Conservation (phyloP, 2,329 filamentous ascomycete species). For the Penicillium glabrum region DNA sequence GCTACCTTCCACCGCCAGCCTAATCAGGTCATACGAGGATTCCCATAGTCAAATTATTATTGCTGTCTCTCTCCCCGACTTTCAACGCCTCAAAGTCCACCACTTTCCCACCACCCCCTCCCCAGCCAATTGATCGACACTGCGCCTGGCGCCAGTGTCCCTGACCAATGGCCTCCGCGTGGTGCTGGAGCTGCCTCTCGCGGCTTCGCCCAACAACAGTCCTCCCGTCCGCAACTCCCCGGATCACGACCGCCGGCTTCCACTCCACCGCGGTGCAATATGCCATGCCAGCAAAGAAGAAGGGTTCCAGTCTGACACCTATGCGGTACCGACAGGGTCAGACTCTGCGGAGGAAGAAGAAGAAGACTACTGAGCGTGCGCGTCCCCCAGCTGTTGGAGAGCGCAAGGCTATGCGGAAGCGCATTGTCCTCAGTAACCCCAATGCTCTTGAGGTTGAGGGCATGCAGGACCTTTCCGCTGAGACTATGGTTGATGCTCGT, state of each 20-base stretch:
- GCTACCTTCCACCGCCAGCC: slow-evolving; percentile 22
- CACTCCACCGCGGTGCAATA: slow-evolving; percentile 45
- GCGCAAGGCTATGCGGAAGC: slow-evolving; percentile 82
- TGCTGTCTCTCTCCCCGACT: slow-evolving; percentile 10
- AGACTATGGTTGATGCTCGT: slow-evolving; percentile 55
- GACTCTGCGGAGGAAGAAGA: slow-evolving; percentile 48
- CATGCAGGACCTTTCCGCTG: slow-evolving; percentile 60
- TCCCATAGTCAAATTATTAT: slow-evolving; percentile 29
- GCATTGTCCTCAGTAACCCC: slow-evolving; percentile 88
- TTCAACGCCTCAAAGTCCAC: slow-evolving; percentile 6
- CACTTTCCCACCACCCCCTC: slow-evolving; percentile 6
- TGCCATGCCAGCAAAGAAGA: slow-evolving; percentile 52
- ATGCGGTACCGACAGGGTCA: slow-evolving; percentile 41
- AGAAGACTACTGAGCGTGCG: slow-evolving; percentile 40
- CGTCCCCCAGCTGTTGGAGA: slow-evolving; percentile 71
- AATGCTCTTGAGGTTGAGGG: slow-evolving; percentile 79
- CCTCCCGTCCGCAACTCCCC: slow-evolving; percentile 46
- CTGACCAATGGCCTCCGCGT: slow-evolving; percentile 55
- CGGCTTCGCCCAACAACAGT: slow-evolving; percentile 47
- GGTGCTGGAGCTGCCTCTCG: slow-evolving; percentile 60
- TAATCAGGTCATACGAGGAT: slow-evolving; percentile 18
- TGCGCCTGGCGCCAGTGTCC: slow-evolving; percentile 34
- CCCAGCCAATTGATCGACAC: slow-evolving; percentile 25
- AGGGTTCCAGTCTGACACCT: slow-evolving; percentile 29
- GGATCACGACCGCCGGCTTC: slow-evolving; percentile 43